Evolutionary conservation across 148 eudicot species (phyloP).

Genomic region (Camellia lanceoleosa): DNA sequence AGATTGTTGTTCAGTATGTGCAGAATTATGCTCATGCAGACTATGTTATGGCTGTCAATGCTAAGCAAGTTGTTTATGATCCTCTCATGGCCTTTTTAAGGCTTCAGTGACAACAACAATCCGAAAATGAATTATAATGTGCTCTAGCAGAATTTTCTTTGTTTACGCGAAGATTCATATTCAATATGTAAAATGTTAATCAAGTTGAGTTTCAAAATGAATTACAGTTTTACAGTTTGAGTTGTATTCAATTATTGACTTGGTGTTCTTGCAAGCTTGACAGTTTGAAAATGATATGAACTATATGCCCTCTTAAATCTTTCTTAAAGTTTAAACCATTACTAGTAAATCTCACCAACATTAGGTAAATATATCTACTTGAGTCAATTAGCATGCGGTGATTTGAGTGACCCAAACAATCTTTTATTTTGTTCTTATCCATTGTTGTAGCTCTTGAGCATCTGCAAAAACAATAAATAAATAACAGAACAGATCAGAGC

Average conservation of each 20-base stretch:
- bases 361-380: too few relatives aligned
- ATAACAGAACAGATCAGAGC: too few relatives aligned
- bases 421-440: too few relatives aligned
- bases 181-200: neutral
- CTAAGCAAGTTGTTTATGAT: constrained; percentile 53
- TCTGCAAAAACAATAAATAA: too few relatives aligned
- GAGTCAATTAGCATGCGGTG: too few relatives aligned
- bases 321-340: too few relatives aligned
- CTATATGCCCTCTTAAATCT: too few relatives aligned
- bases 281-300: too few relatives aligned
- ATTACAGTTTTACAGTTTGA: neutral
- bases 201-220: neutral
- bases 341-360: too few relatives aligned
- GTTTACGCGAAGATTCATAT: neutral
- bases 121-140: neutral
- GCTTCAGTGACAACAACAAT: constrained; percentile 18
- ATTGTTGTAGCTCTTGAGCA: too few relatives aligned
- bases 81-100: constrained; percentile 50
- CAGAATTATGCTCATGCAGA: constrained; percentile 64
- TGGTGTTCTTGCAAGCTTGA: too few relatives aligned
- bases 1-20: constrained; percentile 42
- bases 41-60: constrained; percentile 58
- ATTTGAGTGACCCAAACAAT: too few relatives aligned
- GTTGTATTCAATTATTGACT: neutral
- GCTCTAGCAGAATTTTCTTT: neutral